Conservation (phyloP, 805 yeast genomes). For the Pichia phayaonensis region DNA sequence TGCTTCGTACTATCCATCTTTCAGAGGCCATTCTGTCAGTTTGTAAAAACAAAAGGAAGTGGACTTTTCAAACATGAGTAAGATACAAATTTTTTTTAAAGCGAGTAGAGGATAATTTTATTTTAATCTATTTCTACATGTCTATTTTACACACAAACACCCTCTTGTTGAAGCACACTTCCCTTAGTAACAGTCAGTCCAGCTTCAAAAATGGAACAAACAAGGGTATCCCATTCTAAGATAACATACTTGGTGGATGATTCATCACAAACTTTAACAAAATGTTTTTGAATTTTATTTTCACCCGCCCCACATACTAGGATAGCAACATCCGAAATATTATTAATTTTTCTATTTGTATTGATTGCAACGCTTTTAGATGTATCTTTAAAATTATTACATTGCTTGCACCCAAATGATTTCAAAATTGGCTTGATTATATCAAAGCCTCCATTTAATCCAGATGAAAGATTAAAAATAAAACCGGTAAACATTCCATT, state of each 20-base stretch:
- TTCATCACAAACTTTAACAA: slow-evolving; percentile 17
- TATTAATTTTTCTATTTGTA: background rate
- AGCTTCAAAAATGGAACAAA: slow-evolving; percentile 40
- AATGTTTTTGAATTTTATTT: slow-evolving; percentile 24
- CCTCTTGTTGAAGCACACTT: background rate
- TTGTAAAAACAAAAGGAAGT: background rate
- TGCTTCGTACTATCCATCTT: slow-evolving; percentile 4
- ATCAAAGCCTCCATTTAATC: slow-evolving; percentile 52
- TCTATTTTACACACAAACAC: background rate
- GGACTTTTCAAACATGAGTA: background rate
- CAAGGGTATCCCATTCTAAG: slow-evolving; percentile 62
- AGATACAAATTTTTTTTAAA: too few relatives aligned
- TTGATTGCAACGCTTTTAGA: slow-evolving; percentile 6
- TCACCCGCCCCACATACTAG: slow-evolving; percentile 22
- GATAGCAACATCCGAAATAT: slow-evolving; percentile 2
- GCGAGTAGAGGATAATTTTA: background rate
- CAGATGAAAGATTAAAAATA: slow-evolving; percentile 47
- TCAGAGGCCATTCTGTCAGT: background rate
- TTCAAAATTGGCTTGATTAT: slow-evolving; percentile 48
- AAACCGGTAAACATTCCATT: slow-evolving; percentile 36
- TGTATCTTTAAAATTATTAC: slow-evolving; percentile 15
- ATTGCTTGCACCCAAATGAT: slow-evolving; percentile 44
- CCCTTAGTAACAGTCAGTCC: background rate
- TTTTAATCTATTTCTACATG: background rate
- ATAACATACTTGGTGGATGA: slow-evolving; percentile 25